Conservation (phyloP, 108 stramenopile species). For the Cyclostephanos tholiformis region DNA sequence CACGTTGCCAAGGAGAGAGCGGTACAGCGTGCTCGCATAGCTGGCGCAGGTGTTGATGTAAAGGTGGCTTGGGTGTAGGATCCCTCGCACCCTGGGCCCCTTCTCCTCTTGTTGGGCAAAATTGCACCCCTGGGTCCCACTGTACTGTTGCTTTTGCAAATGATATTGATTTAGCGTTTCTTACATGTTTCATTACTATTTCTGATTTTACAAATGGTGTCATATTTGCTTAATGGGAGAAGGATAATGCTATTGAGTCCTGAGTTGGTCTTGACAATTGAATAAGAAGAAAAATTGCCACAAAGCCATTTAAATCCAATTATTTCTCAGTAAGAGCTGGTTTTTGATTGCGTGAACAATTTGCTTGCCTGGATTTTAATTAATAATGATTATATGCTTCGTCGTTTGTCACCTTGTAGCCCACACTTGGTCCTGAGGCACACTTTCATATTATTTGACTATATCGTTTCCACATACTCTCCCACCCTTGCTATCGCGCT, state of each 20-base stretch:
- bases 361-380: not conserved
- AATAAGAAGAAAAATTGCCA: not conserved
- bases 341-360: not conserved
- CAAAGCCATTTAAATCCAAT: not conserved
- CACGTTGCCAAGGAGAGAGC: too few species aligned
- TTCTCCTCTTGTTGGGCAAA: too few species aligned
- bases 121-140: too few species aligned
- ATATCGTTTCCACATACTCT: not conserved
- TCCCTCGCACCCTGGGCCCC: too few species aligned
- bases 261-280: slow-evolving; percentile 5
- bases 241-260: not conserved
- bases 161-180: not conserved
- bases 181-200: not conserved
- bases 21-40: too few species aligned
- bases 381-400: not conserved
- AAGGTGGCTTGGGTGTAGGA: too few species aligned
- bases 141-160: slow-evolving; percentile 11
- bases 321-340: not conserved
- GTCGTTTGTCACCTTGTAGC: not conserved
- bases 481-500: not conserved
- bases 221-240: not conserved
- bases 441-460: not conserved
- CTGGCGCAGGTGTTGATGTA: too few species aligned
- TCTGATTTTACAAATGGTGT: slow-evolving; percentile 1
- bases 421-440: not conserved